phyloP scores from a whole-genome alignment of 1,284 basidiomycete genomes.

The Tetrapyrgos nigripes region DNA sequence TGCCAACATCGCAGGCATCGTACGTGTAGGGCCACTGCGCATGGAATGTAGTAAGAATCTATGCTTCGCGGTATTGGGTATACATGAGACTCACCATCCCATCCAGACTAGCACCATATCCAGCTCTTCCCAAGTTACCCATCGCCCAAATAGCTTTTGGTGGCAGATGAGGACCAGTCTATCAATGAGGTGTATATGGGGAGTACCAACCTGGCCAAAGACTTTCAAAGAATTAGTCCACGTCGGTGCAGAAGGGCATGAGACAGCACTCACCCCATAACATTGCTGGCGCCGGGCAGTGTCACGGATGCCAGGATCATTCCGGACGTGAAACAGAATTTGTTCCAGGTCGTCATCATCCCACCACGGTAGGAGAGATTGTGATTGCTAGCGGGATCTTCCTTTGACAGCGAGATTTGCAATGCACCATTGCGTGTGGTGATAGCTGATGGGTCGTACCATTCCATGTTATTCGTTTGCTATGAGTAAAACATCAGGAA shows the following conservation, averaged over 20 bases:
- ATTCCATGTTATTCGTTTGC: constrained; percentile 57
- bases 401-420: constrained; percentile 76
- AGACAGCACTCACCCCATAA: constrained; percentile 71
- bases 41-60: constrained; percentile 4
- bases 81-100: constrained; percentile 45
- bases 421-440: constrained; percentile 83
- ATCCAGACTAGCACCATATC: constrained; percentile 56
- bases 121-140: constrained; percentile 65
- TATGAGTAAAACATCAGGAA: not conserved
- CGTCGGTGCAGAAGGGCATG: constrained; percentile 31
- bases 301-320: constrained; percentile 75
- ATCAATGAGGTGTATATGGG: not conserved
- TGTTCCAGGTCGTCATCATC: constrained; percentile 83
- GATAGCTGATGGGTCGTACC: constrained; percentile 81
- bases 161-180: not conserved
- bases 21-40: constrained; percentile 80
- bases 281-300: constrained; percentile 78
- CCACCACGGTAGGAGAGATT: constrained; percentile 55
- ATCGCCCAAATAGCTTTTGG: constrained; percentile 67
- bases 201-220: not conserved
- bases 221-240: not conserved
- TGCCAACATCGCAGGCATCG: constrained; percentile 78
- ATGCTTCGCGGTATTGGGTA: not conserved
- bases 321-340: constrained; percentile 95
- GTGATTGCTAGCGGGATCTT: constrained; percentile 53